Conservation (phyloP, 176 grass and related monocot genomes). For the Oryza rufipogon region DNA sequence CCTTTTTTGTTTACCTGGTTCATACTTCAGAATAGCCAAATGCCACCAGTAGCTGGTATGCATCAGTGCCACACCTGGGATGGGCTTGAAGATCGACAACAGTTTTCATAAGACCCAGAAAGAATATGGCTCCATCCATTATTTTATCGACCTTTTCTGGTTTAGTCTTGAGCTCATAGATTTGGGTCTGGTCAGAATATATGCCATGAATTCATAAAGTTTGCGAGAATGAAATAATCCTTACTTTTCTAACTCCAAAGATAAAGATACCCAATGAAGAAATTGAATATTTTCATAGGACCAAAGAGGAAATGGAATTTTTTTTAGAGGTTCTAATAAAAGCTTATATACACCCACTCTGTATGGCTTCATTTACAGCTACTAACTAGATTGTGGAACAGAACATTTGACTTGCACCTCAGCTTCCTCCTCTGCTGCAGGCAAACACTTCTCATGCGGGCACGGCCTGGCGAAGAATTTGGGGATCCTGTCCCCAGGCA, state of each 20-base stretch:
- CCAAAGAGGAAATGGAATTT: background rate
- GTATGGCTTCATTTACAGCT: conserved; percentile 31
- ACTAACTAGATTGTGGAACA: background rate
- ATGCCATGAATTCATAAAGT: background rate
- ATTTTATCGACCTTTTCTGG: background rate
- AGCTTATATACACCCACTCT: conserved; percentile 27
- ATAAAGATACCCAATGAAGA: background rate
- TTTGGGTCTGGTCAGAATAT: background rate
- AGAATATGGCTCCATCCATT: background rate
- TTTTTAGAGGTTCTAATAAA: conserved; percentile 8
- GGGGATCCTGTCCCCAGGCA: conserved; percentile 82
- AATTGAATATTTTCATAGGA: background rate
- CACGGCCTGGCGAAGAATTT: conserved; percentile 90
- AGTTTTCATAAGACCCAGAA: background rate
- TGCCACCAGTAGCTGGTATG: background rate
- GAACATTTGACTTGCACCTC: conserved; percentile 32
- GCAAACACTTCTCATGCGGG: conserved; percentile 43
- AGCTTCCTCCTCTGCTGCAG: conserved; percentile 11
- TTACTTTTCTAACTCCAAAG: background rate
- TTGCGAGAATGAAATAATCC: background rate
- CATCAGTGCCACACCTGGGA: background rate
- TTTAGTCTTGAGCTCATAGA: background rate
- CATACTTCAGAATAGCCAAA: background rate
- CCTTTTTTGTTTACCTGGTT: conserved; percentile 5
- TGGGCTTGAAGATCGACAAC: background rate